Evolutionary conservation across 257 asterid genomes (phyloP).

Genomic region (Nicotiana sylvestris): DNA sequence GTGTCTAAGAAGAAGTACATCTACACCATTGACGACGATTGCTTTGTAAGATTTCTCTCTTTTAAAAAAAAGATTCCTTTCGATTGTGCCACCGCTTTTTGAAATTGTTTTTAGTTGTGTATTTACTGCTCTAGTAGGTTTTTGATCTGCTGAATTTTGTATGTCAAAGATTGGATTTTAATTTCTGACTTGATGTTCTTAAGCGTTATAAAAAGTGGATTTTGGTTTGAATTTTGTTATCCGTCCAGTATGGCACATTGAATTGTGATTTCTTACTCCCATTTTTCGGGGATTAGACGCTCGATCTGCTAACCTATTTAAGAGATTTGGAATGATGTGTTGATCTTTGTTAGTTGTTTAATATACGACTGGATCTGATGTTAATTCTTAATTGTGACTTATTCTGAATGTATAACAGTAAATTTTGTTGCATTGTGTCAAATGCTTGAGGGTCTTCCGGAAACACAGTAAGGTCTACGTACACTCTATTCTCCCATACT

Average conservation of each 20-base stretch:
- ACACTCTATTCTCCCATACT: too few relatives aligned
- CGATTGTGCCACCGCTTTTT: background rate
- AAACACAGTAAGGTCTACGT: too few relatives aligned
- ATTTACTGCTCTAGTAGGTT: background rate
- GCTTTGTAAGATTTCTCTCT: constrained; percentile 53
- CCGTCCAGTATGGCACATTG: background rate
- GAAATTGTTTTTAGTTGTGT: background rate
- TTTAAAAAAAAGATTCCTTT: too few relatives aligned
- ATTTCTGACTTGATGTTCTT: background rate
- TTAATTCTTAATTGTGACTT: background rate
- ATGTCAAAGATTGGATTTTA: background rate
- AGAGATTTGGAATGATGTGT: background rate
- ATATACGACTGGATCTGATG: background rate
- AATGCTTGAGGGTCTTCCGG: too few relatives aligned
- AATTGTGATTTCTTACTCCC: background rate
- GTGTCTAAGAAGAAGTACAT: constrained; percentile 72
- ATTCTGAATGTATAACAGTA: background rate
- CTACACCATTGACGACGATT: constrained; percentile 76
- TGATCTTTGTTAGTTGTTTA: background rate
- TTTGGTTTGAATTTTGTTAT: background rate
- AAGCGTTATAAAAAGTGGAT: background rate
- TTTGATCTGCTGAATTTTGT: constrained; percentile 12
- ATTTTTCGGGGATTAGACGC: background rate
- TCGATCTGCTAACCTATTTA: background rate
- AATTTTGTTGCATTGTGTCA: background rate